Evolutionary conservation across 2,329 filamentous ascomycete genomes (phyloP).

Genomic region (Colletotrichum siamense): DNA sequence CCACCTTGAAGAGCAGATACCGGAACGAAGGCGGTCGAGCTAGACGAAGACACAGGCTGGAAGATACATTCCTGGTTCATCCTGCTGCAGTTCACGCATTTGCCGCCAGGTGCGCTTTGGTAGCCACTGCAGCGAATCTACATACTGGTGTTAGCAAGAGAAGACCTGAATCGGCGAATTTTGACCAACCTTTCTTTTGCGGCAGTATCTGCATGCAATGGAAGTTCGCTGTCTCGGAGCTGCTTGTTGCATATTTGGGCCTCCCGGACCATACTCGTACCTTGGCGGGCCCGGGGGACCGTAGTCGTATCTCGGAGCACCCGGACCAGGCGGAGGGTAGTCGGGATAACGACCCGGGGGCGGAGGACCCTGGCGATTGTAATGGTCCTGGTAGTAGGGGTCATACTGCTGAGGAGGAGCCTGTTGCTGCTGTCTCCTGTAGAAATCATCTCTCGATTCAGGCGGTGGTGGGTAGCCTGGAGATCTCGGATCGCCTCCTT

Average conservation of each 20-base stretch:
- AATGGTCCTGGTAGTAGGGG: conserved; percentile 37
- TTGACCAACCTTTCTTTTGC: conserved; percentile 61
- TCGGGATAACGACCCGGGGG: conserved; percentile 37
- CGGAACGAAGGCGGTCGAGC: conserved; percentile 63
- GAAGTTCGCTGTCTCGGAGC: conserved; percentile 64
- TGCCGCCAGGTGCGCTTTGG: conserved; percentile 62
- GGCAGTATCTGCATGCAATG: conserved; percentile 65
- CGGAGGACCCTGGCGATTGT: conserved; percentile 37
- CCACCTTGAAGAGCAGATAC: conserved; percentile 64
- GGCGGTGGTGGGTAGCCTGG: conserved; percentile 20
- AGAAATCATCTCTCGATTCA: conserved; percentile 33
- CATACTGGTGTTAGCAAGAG: neutral
- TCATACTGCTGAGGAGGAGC: conserved; percentile 36
- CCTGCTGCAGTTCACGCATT: conserved; percentile 66
- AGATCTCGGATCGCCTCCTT: conserved; percentile 17
- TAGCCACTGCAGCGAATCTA: conserved; percentile 68
- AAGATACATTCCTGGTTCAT: conserved; percentile 68
- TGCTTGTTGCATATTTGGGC: conserved; percentile 50
- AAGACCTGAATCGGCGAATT: neutral
- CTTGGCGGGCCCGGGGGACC: conserved; percentile 25
- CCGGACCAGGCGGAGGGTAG: conserved; percentile 29
- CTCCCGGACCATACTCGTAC: conserved; percentile 36
- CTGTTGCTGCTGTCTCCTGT: conserved; percentile 29
- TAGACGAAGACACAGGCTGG: conserved; percentile 62
- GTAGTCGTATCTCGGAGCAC: conserved; percentile 22